Evolutionary conservation across 2,329 filamentous ascomycete species (phyloP), one percentile per base, ranked within the genome.

Genomic region (Rutstroemia sp.): DNA sequence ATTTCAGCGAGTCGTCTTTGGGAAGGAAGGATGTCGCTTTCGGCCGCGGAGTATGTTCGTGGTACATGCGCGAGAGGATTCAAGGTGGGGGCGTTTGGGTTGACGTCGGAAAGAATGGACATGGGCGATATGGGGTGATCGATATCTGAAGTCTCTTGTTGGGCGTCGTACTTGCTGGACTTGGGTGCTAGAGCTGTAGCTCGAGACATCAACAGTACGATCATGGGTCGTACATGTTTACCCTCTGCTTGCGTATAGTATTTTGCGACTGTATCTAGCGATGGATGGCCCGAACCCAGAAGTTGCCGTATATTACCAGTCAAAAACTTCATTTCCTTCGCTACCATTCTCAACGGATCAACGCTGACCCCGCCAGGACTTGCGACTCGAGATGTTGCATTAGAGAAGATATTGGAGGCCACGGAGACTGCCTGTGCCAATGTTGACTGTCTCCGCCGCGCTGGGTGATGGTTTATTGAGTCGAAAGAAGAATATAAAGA

Each of bases 201-300:
- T 70, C 92, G 83, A 60, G 92, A 92, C 92, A 99, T 97, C 66
- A 99, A 84, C 60, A 99, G 82, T 30, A 99, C 92, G 59, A 99
- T 87, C 72, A 96, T 82, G 30, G 94, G 94, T 63, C 94, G 86
- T 65, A 99, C 86, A 73, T 97, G 94, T 76, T 99, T 99, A 61
- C 94, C 94, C 77, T 97, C 91, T 58, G 89, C 89, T 67, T 92
- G 88, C 21, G 94, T 96, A 72, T 99, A 99, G 78, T 99, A 99
- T 74, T 99, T 99, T 52, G 94, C 91, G 27, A 92, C 92, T 44
- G 90, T 92, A 70, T 97, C 94, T 59, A 99, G 81, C 47, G 92
- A 91, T 0, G 94, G 94, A 70, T 99, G 92, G 5, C 92, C 92
- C 0, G 92, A 96, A 5, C 92, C 92, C 16, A 97, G 77, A n/a